These are phyloP conservation scores for Combretum micranthum DNA, from an alignment of 345 rosid species.

Conservation along the genomic window DNA sequence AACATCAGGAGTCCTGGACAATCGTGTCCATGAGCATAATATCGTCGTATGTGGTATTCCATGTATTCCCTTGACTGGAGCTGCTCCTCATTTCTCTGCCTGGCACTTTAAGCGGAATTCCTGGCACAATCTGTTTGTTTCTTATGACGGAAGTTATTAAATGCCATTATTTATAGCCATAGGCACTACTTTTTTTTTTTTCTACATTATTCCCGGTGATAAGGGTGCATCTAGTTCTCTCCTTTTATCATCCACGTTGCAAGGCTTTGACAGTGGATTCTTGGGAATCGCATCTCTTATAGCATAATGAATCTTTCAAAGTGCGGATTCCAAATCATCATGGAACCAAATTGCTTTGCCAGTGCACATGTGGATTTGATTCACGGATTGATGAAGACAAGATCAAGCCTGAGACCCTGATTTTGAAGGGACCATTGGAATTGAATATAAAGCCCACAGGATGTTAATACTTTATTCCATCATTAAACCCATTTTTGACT, in stretches of 20 bases:
- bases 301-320: no score
- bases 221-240: conserved; percentile 29
- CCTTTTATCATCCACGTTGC: neutral
- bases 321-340: no score
- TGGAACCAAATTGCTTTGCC: no score
- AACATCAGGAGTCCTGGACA: conserved; percentile 23
- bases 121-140: neutral
- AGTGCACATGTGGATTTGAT: no score
- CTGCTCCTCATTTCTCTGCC: conserved; percentile 11
- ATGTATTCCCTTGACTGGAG: conserved; percentile 14
- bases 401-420: no score
- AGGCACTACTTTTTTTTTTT: neutral
- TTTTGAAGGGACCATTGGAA: no score
- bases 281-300: no score
- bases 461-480: no score
- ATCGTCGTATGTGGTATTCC: conserved; percentile 26
- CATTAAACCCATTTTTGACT: no score
- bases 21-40: conserved; percentile 18
- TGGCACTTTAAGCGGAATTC: neutral
- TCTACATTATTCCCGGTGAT: conserved; percentile 7
- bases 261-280: no score
- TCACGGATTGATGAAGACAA: no score
- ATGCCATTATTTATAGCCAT: conserved; percentile 26
- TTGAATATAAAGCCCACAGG: no score
- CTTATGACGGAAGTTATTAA: neutral